Percentiles rank a stretch among this genome's conserved stretches.
Evolutionary conservation across 2,329 filamentous ascomycete species (phyloP).

Genomic region (Pyricularia grisea): DNA sequence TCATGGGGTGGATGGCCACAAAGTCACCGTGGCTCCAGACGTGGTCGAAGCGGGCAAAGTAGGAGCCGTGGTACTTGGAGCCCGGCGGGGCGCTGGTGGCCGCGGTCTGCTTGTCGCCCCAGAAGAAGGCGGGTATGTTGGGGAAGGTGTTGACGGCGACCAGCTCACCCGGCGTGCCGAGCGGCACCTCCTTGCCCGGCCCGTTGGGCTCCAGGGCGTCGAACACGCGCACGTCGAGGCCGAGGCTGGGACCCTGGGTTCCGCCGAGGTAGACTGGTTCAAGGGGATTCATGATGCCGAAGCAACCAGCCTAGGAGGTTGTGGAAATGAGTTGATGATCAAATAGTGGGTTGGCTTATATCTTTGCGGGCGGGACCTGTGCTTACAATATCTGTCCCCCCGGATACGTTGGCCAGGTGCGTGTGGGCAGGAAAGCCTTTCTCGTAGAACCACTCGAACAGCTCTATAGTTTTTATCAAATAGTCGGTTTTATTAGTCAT

Average conservation of each 20-base stretch:
- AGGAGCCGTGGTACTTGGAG: conserved; percentile 47
- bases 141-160: conserved; percentile 64
- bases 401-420: conserved; percentile 65
- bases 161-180: conserved; percentile 64
- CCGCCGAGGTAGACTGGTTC: conserved; percentile 54
- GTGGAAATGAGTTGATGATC: not conserved
- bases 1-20: conserved; percentile 58
- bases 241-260: conserved; percentile 38
- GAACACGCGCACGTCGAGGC: conserved; percentile 46
- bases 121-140: conserved; percentile 62
- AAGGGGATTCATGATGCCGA: conserved; percentile 58
- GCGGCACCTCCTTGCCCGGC: conserved; percentile 31
- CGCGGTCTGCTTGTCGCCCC: conserved; percentile 35
- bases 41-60: conserved; percentile 53
- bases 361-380: not conserved
- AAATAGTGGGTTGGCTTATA: no score
- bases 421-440: conserved; percentile 56
- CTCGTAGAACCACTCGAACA: conserved; percentile 75
- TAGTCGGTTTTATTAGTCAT: not conserved
- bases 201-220: conserved; percentile 46
- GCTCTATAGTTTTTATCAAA: conserved; percentile 19
- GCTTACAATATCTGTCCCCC: conserved; percentile 66
- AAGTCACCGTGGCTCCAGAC: conserved; percentile 84
- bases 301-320: conserved; percentile 41
- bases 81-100: conserved; percentile 28